Evolutionary conservation across 805 yeast species (phyloP).

Genomic region (Torulaspora gathmanii): DNA sequence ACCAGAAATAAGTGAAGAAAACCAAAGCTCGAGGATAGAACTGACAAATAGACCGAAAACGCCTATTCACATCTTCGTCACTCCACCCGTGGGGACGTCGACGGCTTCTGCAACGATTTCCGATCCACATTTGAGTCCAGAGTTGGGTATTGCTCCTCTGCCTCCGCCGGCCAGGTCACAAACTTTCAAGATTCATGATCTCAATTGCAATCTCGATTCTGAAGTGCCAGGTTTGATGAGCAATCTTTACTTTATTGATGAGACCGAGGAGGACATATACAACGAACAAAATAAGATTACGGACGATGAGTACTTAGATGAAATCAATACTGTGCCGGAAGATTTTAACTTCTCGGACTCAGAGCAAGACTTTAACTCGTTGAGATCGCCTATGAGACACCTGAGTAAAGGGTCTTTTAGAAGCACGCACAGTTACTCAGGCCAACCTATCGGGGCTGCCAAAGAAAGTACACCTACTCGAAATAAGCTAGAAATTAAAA

Average conservation of each 20-base stretch:
- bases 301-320: conserved; percentile 46
- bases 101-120: background rate
- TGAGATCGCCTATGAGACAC: conserved; percentile 12
- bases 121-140: conserved; percentile 3
- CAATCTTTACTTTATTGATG: conserved; percentile 33
- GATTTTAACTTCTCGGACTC: conserved; percentile 37
- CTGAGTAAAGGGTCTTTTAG: conserved; percentile 22
- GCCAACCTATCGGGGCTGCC: conserved; percentile 28
- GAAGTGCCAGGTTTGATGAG: conserved; percentile 35
- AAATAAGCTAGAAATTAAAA: conserved; percentile 36
- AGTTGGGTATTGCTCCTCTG: conserved; percentile 4
- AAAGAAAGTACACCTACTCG: conserved; percentile 32
- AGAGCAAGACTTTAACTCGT: conserved; percentile 13
- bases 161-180: conserved; percentile 30
- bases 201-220: conserved; percentile 36
- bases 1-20: background rate
- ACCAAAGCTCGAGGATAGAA: background rate
- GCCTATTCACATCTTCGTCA: conserved; percentile 10
- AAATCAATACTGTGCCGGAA: conserved; percentile 47
- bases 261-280: conserved; percentile 34
- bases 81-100: conserved; percentile 9
- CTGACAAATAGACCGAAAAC: conserved; percentile 2
- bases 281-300: conserved; percentile 26
- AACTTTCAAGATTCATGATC: conserved; percentile 38
- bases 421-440: conserved; percentile 33